Percentiles rank a stretch among this genome's conserved stretches.
Conservation (phyloP, 1,284 basidiomycete species). For the Malassezia brasiliensis region DNA sequence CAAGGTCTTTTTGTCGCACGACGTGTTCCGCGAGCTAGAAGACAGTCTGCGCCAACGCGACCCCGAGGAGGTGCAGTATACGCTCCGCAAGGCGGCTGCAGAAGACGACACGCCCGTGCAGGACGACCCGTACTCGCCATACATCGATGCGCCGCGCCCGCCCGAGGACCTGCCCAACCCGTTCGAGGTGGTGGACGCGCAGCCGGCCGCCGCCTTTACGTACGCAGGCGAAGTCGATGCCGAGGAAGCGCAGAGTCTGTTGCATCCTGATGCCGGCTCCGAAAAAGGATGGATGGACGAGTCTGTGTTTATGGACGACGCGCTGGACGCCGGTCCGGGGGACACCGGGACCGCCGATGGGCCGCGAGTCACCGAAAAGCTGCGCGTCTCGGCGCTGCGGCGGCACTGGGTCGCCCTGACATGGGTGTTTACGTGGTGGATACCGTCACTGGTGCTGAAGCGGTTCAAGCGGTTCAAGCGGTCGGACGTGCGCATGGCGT, state of each 20-base stretch:
- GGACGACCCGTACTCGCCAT: slow-evolving; percentile 57
- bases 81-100: slow-evolving; percentile 56
- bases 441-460: slow-evolving; percentile 64
- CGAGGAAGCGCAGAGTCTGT: slow-evolving; percentile 6
- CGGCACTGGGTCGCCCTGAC: slow-evolving; percentile 78
- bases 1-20: slow-evolving; percentile 81
- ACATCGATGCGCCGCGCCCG: slow-evolving; percentile 16
- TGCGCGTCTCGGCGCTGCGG: slow-evolving; percentile 69
- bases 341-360: slow-evolving; percentile 36
- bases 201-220: background rate
- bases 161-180: slow-evolving; percentile 9
- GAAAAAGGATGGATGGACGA: background rate
- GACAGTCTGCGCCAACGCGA: slow-evolving; percentile 63
- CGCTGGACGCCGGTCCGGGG: slow-evolving; percentile 53
- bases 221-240: slow-evolving; percentile 6
- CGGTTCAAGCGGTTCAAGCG: slow-evolving; percentile 83
- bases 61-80: slow-evolving; percentile 56
- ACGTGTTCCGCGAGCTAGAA: slow-evolving; percentile 78
- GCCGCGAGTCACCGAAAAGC: slow-evolving; percentile 65
- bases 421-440: slow-evolving; percentile 84
- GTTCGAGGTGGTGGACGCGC: background rate
- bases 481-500: slow-evolving; percentile 83
- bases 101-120: background rate
- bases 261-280: background rate
- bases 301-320: slow-evolving; percentile 43